Evolutionary conservation across 208 protist genomes (phyloP), one percentile per base, ranked within the genome.

Genomic region (Blastocrithidia nonstop): DNA sequence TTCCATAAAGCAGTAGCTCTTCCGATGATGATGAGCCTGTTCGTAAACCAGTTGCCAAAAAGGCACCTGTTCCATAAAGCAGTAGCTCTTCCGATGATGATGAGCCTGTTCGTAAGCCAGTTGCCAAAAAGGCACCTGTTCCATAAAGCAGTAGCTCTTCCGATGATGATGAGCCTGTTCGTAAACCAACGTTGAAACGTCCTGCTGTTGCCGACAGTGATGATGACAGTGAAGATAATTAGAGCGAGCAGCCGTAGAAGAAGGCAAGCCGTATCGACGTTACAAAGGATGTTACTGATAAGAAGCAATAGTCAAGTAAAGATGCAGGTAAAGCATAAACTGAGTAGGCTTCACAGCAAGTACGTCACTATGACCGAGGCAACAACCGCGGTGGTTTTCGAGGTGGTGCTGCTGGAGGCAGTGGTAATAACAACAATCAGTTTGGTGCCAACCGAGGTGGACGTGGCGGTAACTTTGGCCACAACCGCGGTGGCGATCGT

Each of bases 231-330:
- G 0, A 65, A 45, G 50, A 69, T 31, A 45, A 50, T 36, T 33
- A 64, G 39, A 66, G 75, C 38, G 74, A 73, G 39, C 66, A 77
- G 45, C 66, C 66, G 13, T 64, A 77, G 37, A 48, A 57, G 35
- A 85, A 80, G 59, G 66, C 75, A 5, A 64, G 50, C 19, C 36
- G 64, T 27, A 20, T 38, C 19, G 82, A 86, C 65, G 51, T 71
- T 1, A 50, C 56, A 28, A 54, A 66, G 44, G 57, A 71, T 47
- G 55, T 43, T 44, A 41, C 39, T 55, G 29, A 40, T 42, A 44
- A 46, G 39, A 63, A 73, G 25, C 71, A 86, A 20, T 68, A 73
- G 45, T 56, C 57, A 22, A 58, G 55, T 44, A 57, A 62, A 39
- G n/a, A n/a, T n/a, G n/a, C n/a, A n/a, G n/a, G 7, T 51, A 21